phyloP scores from a whole-genome alignment of 805 yeast genomes.

The Priceomyces haplophilus region DNA sequence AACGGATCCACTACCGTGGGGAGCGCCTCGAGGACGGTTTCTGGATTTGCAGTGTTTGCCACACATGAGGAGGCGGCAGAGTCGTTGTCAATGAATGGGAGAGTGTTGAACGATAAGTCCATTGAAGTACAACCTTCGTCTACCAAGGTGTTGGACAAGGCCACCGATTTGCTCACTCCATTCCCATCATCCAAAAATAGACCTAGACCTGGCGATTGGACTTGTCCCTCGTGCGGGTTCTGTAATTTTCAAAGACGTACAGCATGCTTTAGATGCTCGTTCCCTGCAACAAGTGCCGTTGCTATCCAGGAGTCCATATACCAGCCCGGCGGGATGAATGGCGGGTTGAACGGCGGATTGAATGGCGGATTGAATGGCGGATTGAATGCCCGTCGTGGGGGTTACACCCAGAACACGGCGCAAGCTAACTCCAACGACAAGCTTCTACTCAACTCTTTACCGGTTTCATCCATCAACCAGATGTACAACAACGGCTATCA shows the following conservation, averaged over 20 bases:
- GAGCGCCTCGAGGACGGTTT: slow-evolving; percentile 41
- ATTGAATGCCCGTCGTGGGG: slow-evolving; percentile 8
- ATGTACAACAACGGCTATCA: slow-evolving; percentile 4
- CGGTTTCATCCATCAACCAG: slow-evolving; percentile 5
- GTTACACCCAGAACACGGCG: slow-evolving; percentile 5
- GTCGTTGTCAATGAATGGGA: slow-evolving; percentile 74
- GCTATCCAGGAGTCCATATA: slow-evolving; percentile 64
- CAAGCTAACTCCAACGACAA: slow-evolving; percentile 5
- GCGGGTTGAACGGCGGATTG: background rate
- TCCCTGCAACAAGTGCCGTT: slow-evolving; percentile 74
- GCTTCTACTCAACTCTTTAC: slow-evolving; percentile 6
- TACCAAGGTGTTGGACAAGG: slow-evolving; percentile 70
- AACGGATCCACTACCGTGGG: slow-evolving; percentile 13
- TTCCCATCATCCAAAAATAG: slow-evolving; percentile 83
- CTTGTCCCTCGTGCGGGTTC: slow-evolving; percentile 94
- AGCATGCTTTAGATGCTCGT: slow-evolving; percentile 89
- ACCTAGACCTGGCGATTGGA: slow-evolving; percentile 97
- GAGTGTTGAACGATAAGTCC: slow-evolving; percentile 65
- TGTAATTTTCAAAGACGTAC: slow-evolving; percentile 92
- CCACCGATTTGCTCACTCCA: slow-evolving; percentile 76
- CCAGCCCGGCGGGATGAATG: slow-evolving; percentile 14
- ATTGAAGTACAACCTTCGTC: slow-evolving; percentile 89
- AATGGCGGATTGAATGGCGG: background rate
- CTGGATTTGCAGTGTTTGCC: slow-evolving; percentile 84
- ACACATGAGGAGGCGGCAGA: slow-evolving; percentile 85